phyloP scores from a whole-genome alignment of 805 yeast genomes.

The Saturnispora mendoncae region DNA sequence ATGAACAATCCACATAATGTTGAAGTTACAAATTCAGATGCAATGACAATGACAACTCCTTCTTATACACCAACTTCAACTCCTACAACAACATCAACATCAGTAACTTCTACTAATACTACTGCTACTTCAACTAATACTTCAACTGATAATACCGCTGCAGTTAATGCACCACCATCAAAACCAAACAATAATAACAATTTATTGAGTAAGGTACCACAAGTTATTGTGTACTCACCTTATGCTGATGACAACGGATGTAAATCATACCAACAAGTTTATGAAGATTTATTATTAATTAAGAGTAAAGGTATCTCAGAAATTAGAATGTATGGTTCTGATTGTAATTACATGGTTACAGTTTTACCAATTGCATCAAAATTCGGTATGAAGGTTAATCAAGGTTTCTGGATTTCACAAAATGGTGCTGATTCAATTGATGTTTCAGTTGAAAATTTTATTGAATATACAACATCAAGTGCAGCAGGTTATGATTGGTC shows the following conservation, averaged over 20 bases:
- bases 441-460: slow-evolving; percentile 42
- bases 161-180: slow-evolving; percentile 19
- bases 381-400: slow-evolving; percentile 67
- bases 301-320: slow-evolving; percentile 50
- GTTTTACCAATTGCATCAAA: slow-evolving; percentile 51
- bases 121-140: slow-evolving; percentile 16
- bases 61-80: slow-evolving; percentile 14
- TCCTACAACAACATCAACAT: slow-evolving; percentile 12
- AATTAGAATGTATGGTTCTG: slow-evolving; percentile 79
- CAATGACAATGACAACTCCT: slow-evolving; percentile 3
- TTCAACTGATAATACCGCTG: slow-evolving; percentile 6
- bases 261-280: slow-evolving; percentile 47
- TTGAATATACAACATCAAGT: slow-evolving; percentile 32
- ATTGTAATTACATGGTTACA: slow-evolving; percentile 61
- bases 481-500: slow-evolving; percentile 53
- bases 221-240: slow-evolving; percentile 68
- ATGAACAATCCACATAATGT: slow-evolving; percentile 15
- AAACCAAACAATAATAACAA: slow-evolving; percentile 27
- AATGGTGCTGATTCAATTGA: slow-evolving; percentile 67
- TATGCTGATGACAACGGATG: slow-evolving; percentile 62
- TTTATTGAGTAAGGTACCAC: slow-evolving; percentile 34
- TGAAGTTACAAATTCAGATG: slow-evolving; percentile 17
- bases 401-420: slow-evolving; percentile 73
- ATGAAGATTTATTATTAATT: slow-evolving; percentile 51
- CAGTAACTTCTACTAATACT: background rate